A percentile compares a stretch with the other conserved stretches of the same genome.
Evolutionary conservation across 768 basidiomycete species (phyloP).

Genomic region (Glaciozyma martinii): DNA sequence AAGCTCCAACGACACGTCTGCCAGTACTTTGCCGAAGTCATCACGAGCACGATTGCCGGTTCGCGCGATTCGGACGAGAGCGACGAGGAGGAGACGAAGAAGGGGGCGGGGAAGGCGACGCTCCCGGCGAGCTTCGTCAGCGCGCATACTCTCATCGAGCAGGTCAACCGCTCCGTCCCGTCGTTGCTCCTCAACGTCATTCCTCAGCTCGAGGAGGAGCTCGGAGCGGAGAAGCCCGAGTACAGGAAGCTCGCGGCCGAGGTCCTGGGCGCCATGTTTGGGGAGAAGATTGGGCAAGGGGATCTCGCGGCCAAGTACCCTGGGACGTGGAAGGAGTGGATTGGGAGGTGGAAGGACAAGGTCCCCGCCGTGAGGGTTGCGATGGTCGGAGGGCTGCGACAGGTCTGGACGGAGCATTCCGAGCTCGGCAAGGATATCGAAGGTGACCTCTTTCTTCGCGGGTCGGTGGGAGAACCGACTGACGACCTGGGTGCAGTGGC

Average conservation of each 20-base stretch:
- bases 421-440: conserved; percentile 64
- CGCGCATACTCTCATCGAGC: conserved; percentile 78
- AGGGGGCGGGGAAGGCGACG: not conserved
- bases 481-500: conserved; percentile 42
- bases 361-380: conserved; percentile 59
- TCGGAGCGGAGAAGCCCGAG: conserved; percentile 57
- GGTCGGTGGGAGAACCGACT: not conserved
- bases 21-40: conserved; percentile 84
- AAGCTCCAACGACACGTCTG: conserved; percentile 81
- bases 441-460: conserved; percentile 45
- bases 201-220: conserved; percentile 83
- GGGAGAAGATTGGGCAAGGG: conserved; percentile 45
- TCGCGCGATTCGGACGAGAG: conserved; percentile 40
- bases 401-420: conserved; percentile 55
- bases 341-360: conserved; percentile 69
- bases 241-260: conserved; percentile 71
- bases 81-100: not conserved
- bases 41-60: conserved; percentile 45
- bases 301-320: conserved; percentile 76
- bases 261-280: conserved; percentile 83
- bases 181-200: conserved; percentile 77
- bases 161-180: conserved; percentile 69
- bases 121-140: conserved; percentile 46
- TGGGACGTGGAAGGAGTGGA: conserved; percentile 75
- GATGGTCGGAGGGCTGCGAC: conserved; percentile 62